Base-by-base conservation (phyloP, 306 rosid genomes). In the Canavalia ensiformis region DNA sequence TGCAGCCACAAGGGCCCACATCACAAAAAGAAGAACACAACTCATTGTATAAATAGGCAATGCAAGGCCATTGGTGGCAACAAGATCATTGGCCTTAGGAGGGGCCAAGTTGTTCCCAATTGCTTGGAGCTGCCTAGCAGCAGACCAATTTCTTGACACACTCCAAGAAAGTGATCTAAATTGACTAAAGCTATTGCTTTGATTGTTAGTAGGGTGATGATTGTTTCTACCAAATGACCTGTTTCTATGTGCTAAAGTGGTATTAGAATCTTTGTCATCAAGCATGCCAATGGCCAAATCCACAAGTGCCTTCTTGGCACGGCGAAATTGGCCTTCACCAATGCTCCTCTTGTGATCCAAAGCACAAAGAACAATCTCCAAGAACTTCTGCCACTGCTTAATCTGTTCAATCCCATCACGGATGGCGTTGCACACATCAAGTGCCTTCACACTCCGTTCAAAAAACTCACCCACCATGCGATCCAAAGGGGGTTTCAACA, bases 1-100 rank as follows among this genome's bases (percentile, higher is more conserved):
- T 13, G 99, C 97, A 9, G 99, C 99, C 78, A 95, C 99, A 54
- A 95, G 83, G 31, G 90, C 92, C 99, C 97, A 95, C 97, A 88
- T 91, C 63, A 89, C 87, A 62, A 95, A 91, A 75, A 93, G 75
- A 42, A 95, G 64, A 8, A 95, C 68, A 12, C 85, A 82, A 71
- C 85, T 95, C 88, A 90, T 84, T 0, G 93, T 89, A 54, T 81
- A 95, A 46, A 95, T 74, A 13, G 94, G 84, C 28, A 84, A 62
- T 0, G 95, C 95, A 2, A 95, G 84, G 30, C 99, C 95, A 65
- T 81, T 74, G 0, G 95, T 77, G 44, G 92, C 84, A 30, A 82
- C 84, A 8, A 91, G 81, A 35, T 94, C 98, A 69, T 85, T 90
- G 4, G 85, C 87, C 83, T 76, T 86, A 45, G 98, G 98, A 4